Evolutionary conservation across 129 eudicot species (phyloP).

Genomic region (Sambucus nigra): DNA sequence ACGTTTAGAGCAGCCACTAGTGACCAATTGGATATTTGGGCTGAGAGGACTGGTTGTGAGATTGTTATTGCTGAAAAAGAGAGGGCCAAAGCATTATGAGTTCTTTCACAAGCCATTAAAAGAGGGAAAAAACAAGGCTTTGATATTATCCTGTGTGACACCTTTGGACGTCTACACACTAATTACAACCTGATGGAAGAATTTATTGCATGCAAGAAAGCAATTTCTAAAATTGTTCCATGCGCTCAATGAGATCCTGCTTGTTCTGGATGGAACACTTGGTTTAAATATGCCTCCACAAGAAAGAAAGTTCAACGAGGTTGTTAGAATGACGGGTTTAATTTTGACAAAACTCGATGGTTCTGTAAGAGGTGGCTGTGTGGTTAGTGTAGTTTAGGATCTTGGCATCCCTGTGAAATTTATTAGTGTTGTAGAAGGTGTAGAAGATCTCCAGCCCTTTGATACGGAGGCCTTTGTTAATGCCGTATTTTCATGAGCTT

Average conservation of each 20-base stretch:
- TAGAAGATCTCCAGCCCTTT: conserved; percentile 95
- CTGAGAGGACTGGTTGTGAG: conserved; percentile 92
- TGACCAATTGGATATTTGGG: conserved; percentile 97
- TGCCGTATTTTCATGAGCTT: conserved; percentile 60
- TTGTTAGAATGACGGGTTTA: conserved; percentile 90
- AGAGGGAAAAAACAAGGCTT: conserved; percentile 73
- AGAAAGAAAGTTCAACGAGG: no score
- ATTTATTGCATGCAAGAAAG: conserved; percentile 71
- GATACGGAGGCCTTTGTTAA: conserved; percentile 82
- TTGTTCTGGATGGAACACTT: no score
- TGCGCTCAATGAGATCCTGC: conserved; percentile 99
- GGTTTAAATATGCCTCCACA: no score
- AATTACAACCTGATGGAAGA: conserved; percentile 98
- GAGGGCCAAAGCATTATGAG: conserved; percentile 89
- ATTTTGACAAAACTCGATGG: conserved; percentile 96
- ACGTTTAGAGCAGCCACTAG: conserved; percentile 98
- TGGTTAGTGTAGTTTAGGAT: conserved; percentile 98
- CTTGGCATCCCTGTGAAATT: conserved; percentile 97
- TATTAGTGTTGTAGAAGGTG: conserved; percentile 94
- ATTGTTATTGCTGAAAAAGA: conserved; percentile 80
- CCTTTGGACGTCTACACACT: conserved; percentile 96
- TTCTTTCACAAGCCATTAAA: conserved; percentile 90
- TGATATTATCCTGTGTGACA: conserved; percentile 86
- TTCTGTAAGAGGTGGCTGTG: conserved; percentile 96
- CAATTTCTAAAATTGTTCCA: conserved; percentile 52